Conservation (phyloP, 1,284 basidiomycete genomes). For the Pascua guehoae region DNA sequence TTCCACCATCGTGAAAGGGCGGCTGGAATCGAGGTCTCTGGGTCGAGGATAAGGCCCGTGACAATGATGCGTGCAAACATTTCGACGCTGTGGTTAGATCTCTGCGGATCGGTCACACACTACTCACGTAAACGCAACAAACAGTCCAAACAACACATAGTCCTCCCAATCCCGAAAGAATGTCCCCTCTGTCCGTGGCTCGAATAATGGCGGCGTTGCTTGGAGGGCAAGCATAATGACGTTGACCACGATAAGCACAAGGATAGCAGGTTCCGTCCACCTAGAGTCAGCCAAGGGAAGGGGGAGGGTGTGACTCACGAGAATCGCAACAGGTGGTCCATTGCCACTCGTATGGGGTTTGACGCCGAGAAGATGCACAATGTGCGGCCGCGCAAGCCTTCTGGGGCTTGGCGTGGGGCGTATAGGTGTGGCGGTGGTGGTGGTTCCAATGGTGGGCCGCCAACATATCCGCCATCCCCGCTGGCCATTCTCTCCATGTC, state of each 20-base stretch:
- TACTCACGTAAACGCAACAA: constrained; percentile 80
- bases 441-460: constrained; percentile 1
- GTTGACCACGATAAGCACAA: constrained; percentile 79
- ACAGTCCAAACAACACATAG: constrained; percentile 73
- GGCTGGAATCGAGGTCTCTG: constrained; percentile 61
- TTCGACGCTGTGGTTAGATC: constrained; percentile 61
- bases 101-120: neutral
- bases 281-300: constrained; percentile 48
- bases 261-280: constrained; percentile 81
- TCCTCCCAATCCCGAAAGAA: constrained; percentile 90
- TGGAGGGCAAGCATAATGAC: constrained; percentile 80
- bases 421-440: constrained; percentile 23
- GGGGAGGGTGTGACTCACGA: constrained; percentile 54
- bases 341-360: constrained; percentile 60
- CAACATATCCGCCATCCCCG: neutral
- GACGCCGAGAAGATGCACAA: constrained; percentile 71
- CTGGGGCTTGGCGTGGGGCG: constrained; percentile 1
- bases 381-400: constrained; percentile 68
- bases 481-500: too few species aligned
- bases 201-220: constrained; percentile 57
- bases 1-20: neutral
- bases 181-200: constrained; percentile 54
- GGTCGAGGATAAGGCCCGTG: constrained; percentile 86
- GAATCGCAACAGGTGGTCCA: constrained; percentile 67
- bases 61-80: constrained; percentile 84